These are phyloP conservation scores for Mytilinidion resinicola DNA, from an alignment of 495 filamentous ascomycete species.

Conservation along the genomic window DNA sequence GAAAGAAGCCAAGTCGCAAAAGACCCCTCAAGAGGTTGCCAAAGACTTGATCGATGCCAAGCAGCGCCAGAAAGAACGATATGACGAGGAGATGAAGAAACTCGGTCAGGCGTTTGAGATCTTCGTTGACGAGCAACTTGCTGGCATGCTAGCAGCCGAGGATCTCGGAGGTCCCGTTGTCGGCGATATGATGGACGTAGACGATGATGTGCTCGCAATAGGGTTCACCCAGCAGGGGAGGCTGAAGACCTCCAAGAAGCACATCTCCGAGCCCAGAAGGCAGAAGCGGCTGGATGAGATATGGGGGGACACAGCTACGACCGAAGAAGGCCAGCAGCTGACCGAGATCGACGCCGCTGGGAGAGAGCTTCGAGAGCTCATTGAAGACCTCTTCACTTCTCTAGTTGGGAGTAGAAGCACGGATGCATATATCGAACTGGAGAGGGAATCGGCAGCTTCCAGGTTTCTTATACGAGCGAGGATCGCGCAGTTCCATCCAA, in stretches of 20 bases:
- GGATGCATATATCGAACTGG: constrained; percentile 59
- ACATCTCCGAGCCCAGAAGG: constrained; percentile 42
- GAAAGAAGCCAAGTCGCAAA: constrained; percentile 48
- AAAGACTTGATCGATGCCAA: constrained; percentile 53
- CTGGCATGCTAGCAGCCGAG: constrained; percentile 77
- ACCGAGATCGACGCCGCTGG: constrained; percentile 61
- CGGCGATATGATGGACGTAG: constrained; percentile 62
- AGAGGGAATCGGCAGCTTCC: constrained; percentile 71
- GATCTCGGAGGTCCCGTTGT: constrained; percentile 80
- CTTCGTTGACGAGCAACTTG: constrained; percentile 70
- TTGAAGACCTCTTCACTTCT: constrained; percentile 54
- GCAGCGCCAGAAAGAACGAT: constrained; percentile 49
- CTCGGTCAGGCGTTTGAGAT: constrained; percentile 57
- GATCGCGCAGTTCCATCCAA: constrained; percentile 80
- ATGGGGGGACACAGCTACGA: constrained; percentile 45
- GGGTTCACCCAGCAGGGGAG: constrained; percentile 70
- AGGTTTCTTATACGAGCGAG: constrained; percentile 79
- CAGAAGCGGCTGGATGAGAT: constrained; percentile 73
- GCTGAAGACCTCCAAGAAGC: constrained; percentile 47
- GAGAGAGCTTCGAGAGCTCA: constrained; percentile 59
- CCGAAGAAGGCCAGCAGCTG: constrained; percentile 36
- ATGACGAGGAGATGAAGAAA: constrained; percentile 49
- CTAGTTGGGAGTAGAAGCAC: constrained; percentile 55
- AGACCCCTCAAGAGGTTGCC: constrained; percentile 53
- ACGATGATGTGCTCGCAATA: constrained; percentile 53